These are phyloP conservation scores for Penicillium brasilianum DNA, from an alignment of 2,329 filamentous ascomycete genomes.

Conservation along the genomic window DNA sequence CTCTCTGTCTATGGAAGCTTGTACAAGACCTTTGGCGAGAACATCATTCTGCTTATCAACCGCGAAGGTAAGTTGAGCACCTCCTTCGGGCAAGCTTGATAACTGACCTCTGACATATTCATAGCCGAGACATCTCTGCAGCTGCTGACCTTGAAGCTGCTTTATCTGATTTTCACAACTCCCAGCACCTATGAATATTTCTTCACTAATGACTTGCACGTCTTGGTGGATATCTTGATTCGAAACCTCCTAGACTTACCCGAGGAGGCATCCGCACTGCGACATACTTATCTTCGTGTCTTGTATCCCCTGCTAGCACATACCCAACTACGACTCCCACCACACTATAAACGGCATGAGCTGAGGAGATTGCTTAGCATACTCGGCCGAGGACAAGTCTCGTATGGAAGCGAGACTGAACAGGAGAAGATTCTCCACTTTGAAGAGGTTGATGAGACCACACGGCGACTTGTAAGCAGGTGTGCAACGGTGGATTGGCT, in stretches of 20 bases:
- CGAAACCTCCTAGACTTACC: constrained; percentile 96
- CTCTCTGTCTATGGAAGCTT: constrained; percentile 78
- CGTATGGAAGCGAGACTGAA: constrained; percentile 54
- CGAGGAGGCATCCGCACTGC: constrained; percentile 72
- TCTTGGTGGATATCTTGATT: constrained; percentile 93
- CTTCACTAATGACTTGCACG: constrained; percentile 94
- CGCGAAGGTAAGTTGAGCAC: constrained; percentile 67
- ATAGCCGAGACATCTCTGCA: constrained; percentile 85
- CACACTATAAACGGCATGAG: constrained; percentile 90
- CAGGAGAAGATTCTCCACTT: constrained; percentile 55
- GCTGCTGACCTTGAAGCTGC: constrained; percentile 90
- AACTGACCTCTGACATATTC: background rate
- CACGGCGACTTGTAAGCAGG: constrained; percentile 52
- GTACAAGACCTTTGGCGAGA: constrained; percentile 96
- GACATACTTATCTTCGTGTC: constrained; percentile 94
- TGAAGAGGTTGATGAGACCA: constrained; percentile 57
- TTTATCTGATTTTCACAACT: constrained; percentile 95
- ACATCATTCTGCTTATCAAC: constrained; percentile 92
- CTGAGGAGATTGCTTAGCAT: constrained; percentile 76
- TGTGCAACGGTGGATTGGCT: constrained; percentile 56
- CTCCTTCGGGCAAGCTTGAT: background rate
- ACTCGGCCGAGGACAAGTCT: constrained; percentile 73
- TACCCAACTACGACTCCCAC: constrained; percentile 83
- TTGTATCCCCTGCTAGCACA: constrained; percentile 88
- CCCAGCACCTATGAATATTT: constrained; percentile 95